Evolutionary conservation across 495 filamentous ascomycete species (phyloP).

Genomic region (Aspergillus diversus): DNA sequence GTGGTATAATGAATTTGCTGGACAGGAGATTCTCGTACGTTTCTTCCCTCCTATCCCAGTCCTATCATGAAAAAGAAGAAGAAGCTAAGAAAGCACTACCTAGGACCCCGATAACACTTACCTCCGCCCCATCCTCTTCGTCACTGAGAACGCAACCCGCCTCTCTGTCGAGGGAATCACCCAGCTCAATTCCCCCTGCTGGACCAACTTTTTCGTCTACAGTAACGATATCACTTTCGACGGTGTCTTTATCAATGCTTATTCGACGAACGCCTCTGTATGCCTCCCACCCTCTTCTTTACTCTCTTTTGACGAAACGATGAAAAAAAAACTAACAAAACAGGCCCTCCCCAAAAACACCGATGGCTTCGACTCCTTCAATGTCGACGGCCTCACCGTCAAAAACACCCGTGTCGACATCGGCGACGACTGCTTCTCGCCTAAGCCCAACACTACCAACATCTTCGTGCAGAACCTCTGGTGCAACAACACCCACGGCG

Average conservation of each 20-base stretch:
- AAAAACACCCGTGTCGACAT: conserved; percentile 55
- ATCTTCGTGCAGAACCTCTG: conserved; percentile 60
- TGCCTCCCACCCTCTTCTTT: not conserved
- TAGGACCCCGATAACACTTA: conserved; percentile 55
- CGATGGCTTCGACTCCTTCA: conserved; percentile 61
- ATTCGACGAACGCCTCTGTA: conserved; percentile 54
- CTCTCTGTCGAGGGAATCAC: conserved; percentile 58
- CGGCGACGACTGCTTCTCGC: conserved; percentile 63
- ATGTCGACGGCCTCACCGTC: conserved; percentile 51
- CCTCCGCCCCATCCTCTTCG: conserved; percentile 58
- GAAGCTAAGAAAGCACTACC: not conserved
- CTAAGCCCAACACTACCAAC: conserved; percentile 61
- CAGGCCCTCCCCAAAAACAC: conserved; percentile 57
- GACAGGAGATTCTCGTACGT: conserved; percentile 47
- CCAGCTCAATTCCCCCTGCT: conserved; percentile 60
- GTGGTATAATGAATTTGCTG: conserved; percentile 54
- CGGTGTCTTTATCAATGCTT: conserved; percentile 56
- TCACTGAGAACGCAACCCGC: conserved; percentile 59
- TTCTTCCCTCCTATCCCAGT: not conserved
- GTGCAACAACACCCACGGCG: conserved; percentile 62
- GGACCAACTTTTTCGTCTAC: conserved; percentile 61
- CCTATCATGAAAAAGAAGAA: not conserved
- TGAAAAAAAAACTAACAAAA: no score
- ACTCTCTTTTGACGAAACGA: not conserved
- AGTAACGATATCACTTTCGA: conserved; percentile 56